Evolutionary conservation across 2,329 filamentous ascomycete genomes (phyloP), one percentile per base, ranked within the genome.

Genomic region (Colletotrichum sp.): DNA sequence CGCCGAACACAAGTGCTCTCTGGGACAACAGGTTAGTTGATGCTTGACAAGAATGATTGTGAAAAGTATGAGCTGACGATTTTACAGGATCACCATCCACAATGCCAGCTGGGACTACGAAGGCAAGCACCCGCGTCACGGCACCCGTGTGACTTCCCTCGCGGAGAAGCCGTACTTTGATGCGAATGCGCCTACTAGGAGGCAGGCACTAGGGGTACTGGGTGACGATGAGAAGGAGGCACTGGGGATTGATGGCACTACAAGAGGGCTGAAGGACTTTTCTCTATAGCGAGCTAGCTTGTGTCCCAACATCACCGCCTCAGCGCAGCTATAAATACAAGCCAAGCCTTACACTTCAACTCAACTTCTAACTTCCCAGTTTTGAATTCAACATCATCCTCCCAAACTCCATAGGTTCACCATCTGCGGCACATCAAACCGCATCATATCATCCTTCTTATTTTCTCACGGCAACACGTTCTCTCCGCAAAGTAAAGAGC

Each of bases 31-130:
- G 91, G 86, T 90, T 56, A 80, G 87, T 80, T 3, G 13, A 8
- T 6, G 6, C 7, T 30, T 18, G 8, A 38, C 32, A 18, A 6
- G 7, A 24, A 38, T 8, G 10, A 10, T 43, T 8, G 6, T 21
- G 6, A 15, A 12, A 4, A 2, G 2, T 60, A 6, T 70, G 76
- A 6, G 77, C 34, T 24, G 7, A 68, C 16, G 4, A 4, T 38
- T 26, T 48, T 16, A 4, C 2, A 91, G 91, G 52, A 93, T 94
- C 74, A 94, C 93, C 0, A 94, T 94, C 48, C 93, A 95, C 78
- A 94, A 94, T 77, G 93, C 93, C 0, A 93, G 90, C 79, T 95
- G 93, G 92, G 93, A 95, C 78, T 95, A 95, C 79, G 92, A 90
- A 38, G 92, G 92, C 2, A 88, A 85, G 24, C 87, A 94, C 80